phyloP scores from a whole-genome alignment of 345 rosid genomes.

The Gossypium anomalum region DNA sequence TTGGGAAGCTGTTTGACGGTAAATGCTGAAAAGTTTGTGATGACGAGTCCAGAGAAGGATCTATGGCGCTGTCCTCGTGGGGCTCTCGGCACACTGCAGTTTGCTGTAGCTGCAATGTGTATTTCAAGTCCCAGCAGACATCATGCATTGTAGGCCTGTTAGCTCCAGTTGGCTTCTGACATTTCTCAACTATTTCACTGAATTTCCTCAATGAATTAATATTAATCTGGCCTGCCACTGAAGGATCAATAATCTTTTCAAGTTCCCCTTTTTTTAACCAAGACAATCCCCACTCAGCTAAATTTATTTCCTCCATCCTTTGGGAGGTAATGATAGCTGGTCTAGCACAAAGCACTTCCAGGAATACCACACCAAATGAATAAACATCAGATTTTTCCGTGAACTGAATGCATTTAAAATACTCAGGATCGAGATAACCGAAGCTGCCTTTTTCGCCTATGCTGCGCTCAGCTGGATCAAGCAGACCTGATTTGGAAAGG shows the following conservation, averaged over 20 bases:
- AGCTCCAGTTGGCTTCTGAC: slow-evolving; percentile 42
- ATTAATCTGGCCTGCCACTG: slow-evolving; percentile 29
- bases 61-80: slow-evolving; percentile 23
- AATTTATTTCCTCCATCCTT: slow-evolving; percentile 37
- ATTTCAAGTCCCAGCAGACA: slow-evolving; percentile 57
- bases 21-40: slow-evolving; percentile 20
- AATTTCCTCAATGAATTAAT: slow-evolving; percentile 45
- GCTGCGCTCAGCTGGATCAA: slow-evolving; percentile 32
- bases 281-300: slow-evolving; percentile 46
- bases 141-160: slow-evolving; percentile 58
- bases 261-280: slow-evolving; percentile 30
- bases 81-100: slow-evolving; percentile 22
- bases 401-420: slow-evolving; percentile 36
- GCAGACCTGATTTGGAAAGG: slow-evolving; percentile 36
- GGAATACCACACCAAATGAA: slow-evolving; percentile 54
- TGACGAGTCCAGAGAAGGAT: slow-evolving; percentile 22
- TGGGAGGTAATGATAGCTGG: slow-evolving; percentile 32
- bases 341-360: slow-evolving; percentile 52
- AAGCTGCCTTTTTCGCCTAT: slow-evolving; percentile 46
- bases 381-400: slow-evolving; percentile 57
- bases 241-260: slow-evolving; percentile 40
- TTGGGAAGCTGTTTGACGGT: slow-evolving; percentile 25
- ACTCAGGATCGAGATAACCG: slow-evolving; percentile 59
- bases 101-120: slow-evolving; percentile 39
- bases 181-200: slow-evolving; percentile 43